Base-by-base conservation (phyloP, 257 asterid genomes). In the Capsicum rhomboideum region DNA sequence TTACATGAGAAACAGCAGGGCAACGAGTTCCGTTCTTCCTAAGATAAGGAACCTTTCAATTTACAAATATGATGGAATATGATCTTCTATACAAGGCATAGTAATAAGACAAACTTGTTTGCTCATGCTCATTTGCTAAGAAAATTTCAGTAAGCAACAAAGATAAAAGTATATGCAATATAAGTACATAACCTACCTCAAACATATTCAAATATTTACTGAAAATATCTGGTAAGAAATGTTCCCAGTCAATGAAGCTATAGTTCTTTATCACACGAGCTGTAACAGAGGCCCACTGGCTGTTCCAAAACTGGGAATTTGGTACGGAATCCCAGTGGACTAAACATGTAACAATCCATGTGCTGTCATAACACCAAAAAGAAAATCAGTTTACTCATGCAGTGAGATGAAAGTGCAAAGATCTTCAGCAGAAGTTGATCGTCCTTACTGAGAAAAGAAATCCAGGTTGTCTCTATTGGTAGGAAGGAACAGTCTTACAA, bases 261-360 rank as follows among this genome's bases (percentile, higher is more conserved):
- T 88, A 91, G 91, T 89, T 92, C 92, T 93, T 97, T 89, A 97
- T 91, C 64, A 97, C 94, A 86, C 99, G 98, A 72, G 99, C 97
- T 83, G 94, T 92, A 82, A 97, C 84, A 71, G 99, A 93, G 37
- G 97, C 95, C 99, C 99, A 97, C 88, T 97, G 99, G 87, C 97
- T 89, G 91, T 94, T 95, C 99, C 98, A 97, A 79, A 95, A 97
- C 87, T 91, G 98, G 88, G 97, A 92, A 87, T 93, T 95, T 83
- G 99, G 97, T 86, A 93, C 89, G 77, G 97, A 95, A 78, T 89
- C 88, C 99, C 98, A 97, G 86, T 91, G 95, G 54, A 85, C 90
- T 80, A 97, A 89, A 88, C 96, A 92, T 58, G 66, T 34, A 80
- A 40, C 86, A 58, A 93, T 83, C 98, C 97, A 95, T 79, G 93